Percentiles rank a stretch among this genome's conserved stretches.
Conservation (phyloP, 2,329 filamentous ascomycete genomes). For the Botrytis porri region DNA sequence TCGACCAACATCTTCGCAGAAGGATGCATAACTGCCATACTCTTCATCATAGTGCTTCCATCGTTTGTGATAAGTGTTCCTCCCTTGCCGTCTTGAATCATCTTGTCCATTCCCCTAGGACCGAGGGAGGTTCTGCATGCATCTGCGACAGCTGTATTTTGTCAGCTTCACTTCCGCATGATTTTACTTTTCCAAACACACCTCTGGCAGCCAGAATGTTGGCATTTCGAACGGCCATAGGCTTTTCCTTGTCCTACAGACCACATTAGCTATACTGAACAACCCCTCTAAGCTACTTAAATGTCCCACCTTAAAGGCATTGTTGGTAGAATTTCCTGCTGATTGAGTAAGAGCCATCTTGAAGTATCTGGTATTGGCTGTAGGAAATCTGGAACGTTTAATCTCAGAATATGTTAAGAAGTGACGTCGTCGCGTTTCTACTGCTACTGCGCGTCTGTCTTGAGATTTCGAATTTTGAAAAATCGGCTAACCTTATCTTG, state of each 20-base stretch:
- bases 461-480: slow-evolving; percentile 18
- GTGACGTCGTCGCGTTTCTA: slow-evolving; percentile 24
- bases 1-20: slow-evolving; percentile 99
- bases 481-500: slow-evolving; percentile 17
- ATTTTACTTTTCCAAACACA: slow-evolving; percentile 42
- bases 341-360: slow-evolving; percentile 46
- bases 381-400: slow-evolving; percentile 17
- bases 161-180: slow-evolving; percentile 31
- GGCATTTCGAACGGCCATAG: slow-evolving; percentile 88
- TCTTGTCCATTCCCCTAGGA: slow-evolving; percentile 35
- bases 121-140: slow-evolving; percentile 88
- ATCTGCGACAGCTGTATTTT: slow-evolving; percentile 78
- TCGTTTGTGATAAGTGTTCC: slow-evolving; percentile 99
- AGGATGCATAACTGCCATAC: slow-evolving; percentile 99
- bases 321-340: slow-evolving; percentile 51
- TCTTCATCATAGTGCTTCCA: slow-evolving; percentile 97
- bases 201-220: slow-evolving; percentile 98
- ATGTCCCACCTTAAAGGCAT: slow-evolving; percentile 55
- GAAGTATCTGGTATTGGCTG: slow-evolving; percentile 27
- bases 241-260: slow-evolving; percentile 85
- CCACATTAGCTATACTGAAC: slow-evolving; percentile 31
- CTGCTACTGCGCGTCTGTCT: slow-evolving; percentile 16
- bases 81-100: slow-evolving; percentile 70
- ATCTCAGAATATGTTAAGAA: slow-evolving; percentile 17
- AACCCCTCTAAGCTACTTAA: slow-evolving; percentile 24